A percentile compares a stretch with the other conserved stretches of the same genome.
These are phyloP conservation scores for Fusarium redolens DNA, from an alignment of 2,329 filamentous ascomycete species.

Conservation along the genomic window DNA sequence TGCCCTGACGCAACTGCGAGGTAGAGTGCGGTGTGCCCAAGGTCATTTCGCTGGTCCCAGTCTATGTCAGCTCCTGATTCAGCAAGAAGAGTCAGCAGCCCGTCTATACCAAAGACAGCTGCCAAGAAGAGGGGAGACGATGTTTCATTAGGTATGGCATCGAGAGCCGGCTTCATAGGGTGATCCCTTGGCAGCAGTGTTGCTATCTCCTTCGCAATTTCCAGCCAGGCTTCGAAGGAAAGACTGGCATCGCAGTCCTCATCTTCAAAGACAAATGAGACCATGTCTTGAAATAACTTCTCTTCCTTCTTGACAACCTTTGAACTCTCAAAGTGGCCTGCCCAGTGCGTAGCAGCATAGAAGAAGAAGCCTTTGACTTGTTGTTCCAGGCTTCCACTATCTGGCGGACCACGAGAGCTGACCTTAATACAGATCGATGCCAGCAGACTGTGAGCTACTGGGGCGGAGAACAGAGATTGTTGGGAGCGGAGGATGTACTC, in stretches of 20 bases:
- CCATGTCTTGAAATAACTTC: neutral
- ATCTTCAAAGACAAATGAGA: neutral
- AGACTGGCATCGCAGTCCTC: neutral
- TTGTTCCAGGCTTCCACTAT: neutral
- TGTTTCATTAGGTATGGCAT: neutral
- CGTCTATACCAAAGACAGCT: neutral
- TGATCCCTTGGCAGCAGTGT: neutral
- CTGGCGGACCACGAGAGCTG: neutral
- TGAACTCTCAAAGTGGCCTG: neutral
- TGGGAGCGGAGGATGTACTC: neutral
- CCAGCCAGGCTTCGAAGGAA: neutral
- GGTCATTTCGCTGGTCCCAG: neutral
- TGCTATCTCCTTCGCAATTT: neutral
- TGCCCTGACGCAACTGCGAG: neutral
- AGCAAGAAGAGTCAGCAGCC: neutral
- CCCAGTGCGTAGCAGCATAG: neutral
- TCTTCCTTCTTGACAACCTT: neutral
- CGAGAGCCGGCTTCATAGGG: neutral
- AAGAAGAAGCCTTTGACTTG: neutral
- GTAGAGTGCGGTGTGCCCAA: constrained; percentile 1
- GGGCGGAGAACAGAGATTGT: neutral
- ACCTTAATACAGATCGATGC: neutral
- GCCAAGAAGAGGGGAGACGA: neutral
- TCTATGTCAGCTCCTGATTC: neutral
- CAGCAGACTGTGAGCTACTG: neutral